Percentiles rank a stretch among this genome's conserved stretches.
Conservation (phyloP, 441 rosid genomes). For the Viola pubescens region DNA sequence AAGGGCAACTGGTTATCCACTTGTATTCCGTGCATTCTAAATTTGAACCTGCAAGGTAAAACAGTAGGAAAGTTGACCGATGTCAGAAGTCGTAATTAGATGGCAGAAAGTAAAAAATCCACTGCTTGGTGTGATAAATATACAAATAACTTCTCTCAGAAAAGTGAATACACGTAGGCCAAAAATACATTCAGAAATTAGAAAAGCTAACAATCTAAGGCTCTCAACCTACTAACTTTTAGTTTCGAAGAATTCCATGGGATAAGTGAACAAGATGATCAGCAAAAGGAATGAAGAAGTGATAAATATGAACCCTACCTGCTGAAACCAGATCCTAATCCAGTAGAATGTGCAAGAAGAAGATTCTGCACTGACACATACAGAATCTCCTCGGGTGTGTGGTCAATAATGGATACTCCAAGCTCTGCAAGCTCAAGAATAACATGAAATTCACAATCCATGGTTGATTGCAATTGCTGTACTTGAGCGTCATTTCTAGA, state of each 20-base stretch:
- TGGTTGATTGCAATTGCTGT: constrained; percentile 32
- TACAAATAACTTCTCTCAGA: not conserved
- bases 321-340: constrained; percentile 87
- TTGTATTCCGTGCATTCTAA: constrained; percentile 81
- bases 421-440: constrained; percentile 87
- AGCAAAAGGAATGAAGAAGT: constrained; percentile 1
- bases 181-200: not conserved
- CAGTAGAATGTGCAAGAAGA: constrained; percentile 77
- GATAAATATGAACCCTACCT: constrained; percentile 38
- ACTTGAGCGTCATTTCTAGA: constrained; percentile 43
- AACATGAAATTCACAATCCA: constrained; percentile 80
- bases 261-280: not conserved
- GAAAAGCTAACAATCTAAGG: constrained; percentile 1
- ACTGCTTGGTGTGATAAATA: too few species aligned
- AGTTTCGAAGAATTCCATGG: not conserved
- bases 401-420: constrained; percentile 89
- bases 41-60: constrained; percentile 57
- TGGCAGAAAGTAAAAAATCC: not conserved
- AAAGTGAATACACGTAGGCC: not conserved
- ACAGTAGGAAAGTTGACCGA: constrained; percentile 4
- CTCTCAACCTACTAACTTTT: not conserved
- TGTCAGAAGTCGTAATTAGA: constrained; percentile 2
- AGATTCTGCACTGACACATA: constrained; percentile 85
- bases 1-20: constrained; percentile 95
- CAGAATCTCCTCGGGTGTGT: constrained; percentile 92